Conservation (phyloP, 176 grass and related monocot species). For the Themeda triandra region DNA sequence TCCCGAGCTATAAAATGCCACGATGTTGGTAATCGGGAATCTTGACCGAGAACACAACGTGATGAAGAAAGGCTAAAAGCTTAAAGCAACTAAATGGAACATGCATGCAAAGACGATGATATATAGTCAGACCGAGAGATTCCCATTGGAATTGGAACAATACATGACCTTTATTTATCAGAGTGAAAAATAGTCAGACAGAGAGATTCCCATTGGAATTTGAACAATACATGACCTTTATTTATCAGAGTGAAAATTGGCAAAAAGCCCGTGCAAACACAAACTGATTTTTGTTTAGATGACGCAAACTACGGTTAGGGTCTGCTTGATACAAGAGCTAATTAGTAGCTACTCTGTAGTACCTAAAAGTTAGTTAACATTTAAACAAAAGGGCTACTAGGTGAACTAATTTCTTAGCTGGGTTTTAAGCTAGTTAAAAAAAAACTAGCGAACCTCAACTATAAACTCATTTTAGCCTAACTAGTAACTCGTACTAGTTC, state of each 20-base stretch:
- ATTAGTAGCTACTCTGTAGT: too few species aligned
- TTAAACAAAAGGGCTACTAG: too few species aligned
- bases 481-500: too few species aligned
- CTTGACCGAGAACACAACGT: background rate
- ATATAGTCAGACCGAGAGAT: too few species aligned
- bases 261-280: background rate
- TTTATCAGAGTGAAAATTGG: background rate
- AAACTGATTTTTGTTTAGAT: background rate
- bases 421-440: too few species aligned
- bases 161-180: background rate
- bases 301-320: background rate
- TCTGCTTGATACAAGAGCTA: too few species aligned
- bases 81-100: background rate
- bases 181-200: too few species aligned
- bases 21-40: background rate
- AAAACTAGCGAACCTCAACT: too few species aligned
- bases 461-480: too few species aligned
- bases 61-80: background rate
- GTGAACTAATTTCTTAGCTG: too few species aligned
- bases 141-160: background rate
- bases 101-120: background rate
- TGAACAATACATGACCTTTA: background rate
- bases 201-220: background rate
- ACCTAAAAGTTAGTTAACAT: too few species aligned
- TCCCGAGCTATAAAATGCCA: slow-evolving; percentile 2